A percentile compares a stretch with the other conserved stretches of the same genome.
These are phyloP conservation scores for Ophiognomonia clavigignenti-juglandacearum DNA, from an alignment of 2,329 filamentous ascomycete genomes.

Conservation along the genomic window DNA sequence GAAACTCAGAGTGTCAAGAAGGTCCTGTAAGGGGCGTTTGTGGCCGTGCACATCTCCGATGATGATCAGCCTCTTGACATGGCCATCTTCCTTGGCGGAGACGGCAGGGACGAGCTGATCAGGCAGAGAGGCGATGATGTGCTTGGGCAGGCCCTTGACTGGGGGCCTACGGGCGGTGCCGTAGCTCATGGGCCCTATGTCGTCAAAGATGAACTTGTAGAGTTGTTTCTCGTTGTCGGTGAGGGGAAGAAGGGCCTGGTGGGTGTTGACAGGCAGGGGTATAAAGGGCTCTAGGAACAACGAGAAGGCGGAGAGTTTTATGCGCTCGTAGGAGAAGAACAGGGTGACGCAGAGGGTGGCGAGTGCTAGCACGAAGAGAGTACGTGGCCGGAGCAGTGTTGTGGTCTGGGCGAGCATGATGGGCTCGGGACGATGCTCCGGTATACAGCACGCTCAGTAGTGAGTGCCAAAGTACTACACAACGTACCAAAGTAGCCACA, in stretches of 20 bases:
- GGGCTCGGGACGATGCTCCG: too few species aligned
- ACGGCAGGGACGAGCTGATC: conserved; percentile 21
- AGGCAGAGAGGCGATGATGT: conserved; percentile 26
- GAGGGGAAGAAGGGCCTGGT: neutral
- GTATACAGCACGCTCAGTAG: too few species aligned
- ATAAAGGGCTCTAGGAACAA: conserved; percentile 4
- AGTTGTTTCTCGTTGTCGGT: conserved; percentile 4
- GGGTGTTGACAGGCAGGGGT: conserved; percentile 2
- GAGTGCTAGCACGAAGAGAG: conserved; percentile 26
- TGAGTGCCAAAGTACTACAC: too few species aligned
- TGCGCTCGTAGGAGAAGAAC: conserved; percentile 29
- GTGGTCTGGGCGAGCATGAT: too few species aligned
- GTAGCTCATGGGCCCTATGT: conserved; percentile 32
- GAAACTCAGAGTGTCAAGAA: conserved; percentile 66
- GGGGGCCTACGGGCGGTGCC: conserved; percentile 33
- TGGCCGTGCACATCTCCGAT: conserved; percentile 94
- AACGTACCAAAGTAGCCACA: too few species aligned
- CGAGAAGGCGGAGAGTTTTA: conserved; percentile 22
- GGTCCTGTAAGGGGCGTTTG: conserved; percentile 56
- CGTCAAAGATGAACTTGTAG: neutral
- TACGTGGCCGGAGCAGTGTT: conserved; percentile 23
- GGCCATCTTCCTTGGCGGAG: conserved; percentile 19
- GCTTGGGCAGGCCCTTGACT: conserved; percentile 25
- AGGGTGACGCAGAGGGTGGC: conserved; percentile 27
- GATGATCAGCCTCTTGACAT: conserved; percentile 62